phyloP scores from a whole-genome alignment of 441 rosid genomes.

The Adansonia madagascariensis region DNA sequence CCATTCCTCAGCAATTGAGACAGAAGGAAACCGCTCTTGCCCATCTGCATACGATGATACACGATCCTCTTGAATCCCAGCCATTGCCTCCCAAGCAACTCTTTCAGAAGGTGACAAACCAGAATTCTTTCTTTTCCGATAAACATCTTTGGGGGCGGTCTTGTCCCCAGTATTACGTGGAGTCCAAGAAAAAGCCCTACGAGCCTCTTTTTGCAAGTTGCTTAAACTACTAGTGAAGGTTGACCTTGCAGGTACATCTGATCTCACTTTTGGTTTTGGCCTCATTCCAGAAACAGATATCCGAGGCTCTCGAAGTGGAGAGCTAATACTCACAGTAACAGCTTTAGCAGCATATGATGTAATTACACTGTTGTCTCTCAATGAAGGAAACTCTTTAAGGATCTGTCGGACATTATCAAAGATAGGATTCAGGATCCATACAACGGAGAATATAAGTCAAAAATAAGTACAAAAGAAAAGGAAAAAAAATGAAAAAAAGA shows the following conservation, averaged over 20 bases:
- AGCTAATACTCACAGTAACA: conserved; percentile 71
- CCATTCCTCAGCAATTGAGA: conserved; percentile 94
- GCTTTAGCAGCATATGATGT: conserved; percentile 91
- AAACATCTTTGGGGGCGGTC: conserved; percentile 74
- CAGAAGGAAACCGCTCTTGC: conserved; percentile 88
- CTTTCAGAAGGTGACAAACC: conserved; percentile 83
- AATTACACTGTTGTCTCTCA: conserved; percentile 77
- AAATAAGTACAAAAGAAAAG: background rate
- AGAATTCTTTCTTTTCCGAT: conserved; percentile 89
- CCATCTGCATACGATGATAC: conserved; percentile 70
- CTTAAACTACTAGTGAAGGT: conserved; percentile 87
- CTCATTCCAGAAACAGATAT: conserved; percentile 74
- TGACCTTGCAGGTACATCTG: conserved; percentile 59
- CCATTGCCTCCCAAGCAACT: conserved; percentile 96
- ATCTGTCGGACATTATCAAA: conserved; percentile 57
- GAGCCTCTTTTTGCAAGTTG: conserved; percentile 95
- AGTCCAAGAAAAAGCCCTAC: conserved; percentile 98
- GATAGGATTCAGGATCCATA: conserved; percentile 31
- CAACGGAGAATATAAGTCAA: conserved; percentile 17
- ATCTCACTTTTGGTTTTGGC: conserved; percentile 66
- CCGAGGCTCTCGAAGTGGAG: conserved; percentile 81
- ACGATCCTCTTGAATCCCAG: conserved; percentile 89
- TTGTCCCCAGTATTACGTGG: conserved; percentile 87
- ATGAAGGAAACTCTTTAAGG: conserved; percentile 85
- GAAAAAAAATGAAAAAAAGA: background rate